Base-by-base conservation (phyloP, 2,329 filamentous ascomycete species). In the Cladorrhinum sp. region DNA sequence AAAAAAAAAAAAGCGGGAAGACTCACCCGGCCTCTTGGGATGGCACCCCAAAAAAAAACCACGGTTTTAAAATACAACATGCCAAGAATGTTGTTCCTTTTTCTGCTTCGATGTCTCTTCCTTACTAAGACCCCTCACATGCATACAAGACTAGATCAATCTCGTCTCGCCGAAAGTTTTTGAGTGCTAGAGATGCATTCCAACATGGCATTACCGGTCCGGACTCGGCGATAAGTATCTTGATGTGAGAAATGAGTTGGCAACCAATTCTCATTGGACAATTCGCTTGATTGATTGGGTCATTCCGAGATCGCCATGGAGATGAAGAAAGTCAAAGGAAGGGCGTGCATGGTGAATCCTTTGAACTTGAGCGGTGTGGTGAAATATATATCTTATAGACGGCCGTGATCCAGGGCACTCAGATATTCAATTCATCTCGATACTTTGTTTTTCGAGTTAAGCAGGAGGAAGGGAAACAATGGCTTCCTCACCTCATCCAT, bases 341-440 rank as follows among this genome's bases (percentile, higher is more conserved):
- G 50, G 57, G 57, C 57, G 57, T 22, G 8, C 13, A 36, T n/a
- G n/a, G n/a, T 51, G 55, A 50, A 41, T 41, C 36, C 36, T 41
- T 41, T 13, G 36, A 41, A 13, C 29, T 13, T 32, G 7, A 32
- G 29, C 29, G 29, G 29, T 32, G 29, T 32, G 20, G 22, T 49
- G 24, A 22, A 16, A 6, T 10, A 23, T n/a, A n/a, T n/a, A n/a
- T n/a, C n/a, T n/a, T n/a, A n/a, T n/a, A n/a, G n/a, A n/a, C n/a
- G n/a, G n/a, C n/a, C 18, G 24, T 29, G 25, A 29, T 29, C 25
- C 25, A 29, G 25, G 25, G 25, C 25, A 29, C 10, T 29, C 4
- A 10, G 10, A 29, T 29, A 29, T 4, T 29, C 25, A 29, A 29
- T 29, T 29, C 25, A 10, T 29, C 25, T 10, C 25, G 10, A 16